Evolutionary conservation across 139 green algal genomes (phyloP), one percentile per base, ranked within the genome.

Genomic region (Micractinium sp.): DNA sequence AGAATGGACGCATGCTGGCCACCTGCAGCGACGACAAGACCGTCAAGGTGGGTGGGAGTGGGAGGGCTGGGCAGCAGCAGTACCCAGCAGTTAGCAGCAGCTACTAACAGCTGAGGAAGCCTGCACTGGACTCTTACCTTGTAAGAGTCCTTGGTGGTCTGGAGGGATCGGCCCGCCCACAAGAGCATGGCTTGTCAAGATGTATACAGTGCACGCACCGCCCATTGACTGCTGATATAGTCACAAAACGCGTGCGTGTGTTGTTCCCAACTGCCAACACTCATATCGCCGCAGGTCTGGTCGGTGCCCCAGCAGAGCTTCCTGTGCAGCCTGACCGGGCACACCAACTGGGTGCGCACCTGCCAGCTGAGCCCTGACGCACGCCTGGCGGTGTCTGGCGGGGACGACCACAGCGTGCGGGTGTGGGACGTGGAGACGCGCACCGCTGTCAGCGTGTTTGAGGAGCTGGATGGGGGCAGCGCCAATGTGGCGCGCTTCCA

Each of bases 271-370:
- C 78, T n/a, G 81, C 60, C 61, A 76, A 1, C 47, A 9, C 47
- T 56, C 33, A n/a, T n/a, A 33, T 80, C 63, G 35, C 41, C n/a
- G 79, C 92, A 97, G 95, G 91, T 98, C 39, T 98, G 96, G 96
- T 95, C 94, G 0, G 88, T 97, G 47, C 94, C 94, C 0, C 93
- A 90, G 0, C 96, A 97, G 91, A 92, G 93, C 36, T 98, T 98
- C 92, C 90, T 94, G 56, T 96, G 92, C 92, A 97, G 94, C 35
- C 91, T 98, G 60, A 90, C 88, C 16, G 96, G 96, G 0, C 96
- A 98, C 93, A 94, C 91, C 81, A 98, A 98, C 93, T 98, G 96
- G 96, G 95, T 98, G 86, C 91, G 96, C n/a, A 91, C 89, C 74
- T 95, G 92, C 47, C 80, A 94, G 69, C 94, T 98, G 75, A 95